Base-by-base conservation (phyloP, 2,329 filamentous ascomycete species). In the Alternaria ethzedia region DNA sequence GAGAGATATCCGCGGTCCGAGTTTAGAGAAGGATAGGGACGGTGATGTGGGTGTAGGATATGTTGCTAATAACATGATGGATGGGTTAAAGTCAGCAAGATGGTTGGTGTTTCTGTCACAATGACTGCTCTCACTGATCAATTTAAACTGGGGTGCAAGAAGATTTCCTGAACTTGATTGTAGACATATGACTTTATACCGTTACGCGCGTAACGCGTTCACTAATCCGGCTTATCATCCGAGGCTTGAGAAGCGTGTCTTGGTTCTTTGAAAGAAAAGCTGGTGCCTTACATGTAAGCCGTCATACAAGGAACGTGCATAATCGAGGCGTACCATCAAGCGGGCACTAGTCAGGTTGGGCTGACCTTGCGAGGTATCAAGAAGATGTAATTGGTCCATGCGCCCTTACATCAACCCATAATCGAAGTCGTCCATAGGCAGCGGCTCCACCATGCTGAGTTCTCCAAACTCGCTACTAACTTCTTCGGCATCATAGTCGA, bases 381-480 rank as follows among this genome's bases (percentile, higher is more conserved):
- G 5, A 15, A 20, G 11, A 25, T n/a, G 20, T 41, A 4, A 52
- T 41, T 52, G 28, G 30, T 52, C 49, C 32, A 52, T 20, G 13
- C 20, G 15, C n/a, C 17, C 13, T 68, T 57, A 72, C 70, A 73
- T 71, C 59, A 73, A 62, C 3, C 67, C 72, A 59, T 64, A 69
- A 54, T 75, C 71, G 26, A 64, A 60, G 44, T 74, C 72, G 50
- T 73, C 72, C 59, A 76, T 59, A 20, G 73, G 70, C 23, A 69
- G 49, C 23, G 73, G 73, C 11, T 76, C 73, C 9, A 76, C 72
- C 70, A 72, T 70, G 49, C 65, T 70, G 50, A 76, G 54, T 54
- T 75, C 73, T 9, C 71, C 73, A 63, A 73, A 71, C 17, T 76
- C 69, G 54, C 72, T 72, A n/a, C 57, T 60, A n/a, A 67, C 54